Conservation (phyloP, 176 grass and related monocot genomes). For the Musa acuminata region DNA sequence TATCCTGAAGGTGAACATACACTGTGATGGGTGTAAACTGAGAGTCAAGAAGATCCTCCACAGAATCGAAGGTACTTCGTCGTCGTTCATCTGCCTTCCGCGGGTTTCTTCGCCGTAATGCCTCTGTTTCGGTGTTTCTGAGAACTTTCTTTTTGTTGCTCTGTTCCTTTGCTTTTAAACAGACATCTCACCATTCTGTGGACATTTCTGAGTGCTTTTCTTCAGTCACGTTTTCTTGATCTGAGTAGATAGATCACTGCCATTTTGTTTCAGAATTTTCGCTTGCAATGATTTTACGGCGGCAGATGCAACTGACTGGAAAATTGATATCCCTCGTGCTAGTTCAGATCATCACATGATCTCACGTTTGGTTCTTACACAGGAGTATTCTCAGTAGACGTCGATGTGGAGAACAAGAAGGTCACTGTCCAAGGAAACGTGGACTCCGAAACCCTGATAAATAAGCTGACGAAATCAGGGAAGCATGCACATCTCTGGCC, state of each 20-base stretch:
- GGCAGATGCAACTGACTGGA: background rate
- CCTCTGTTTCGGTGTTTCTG: background rate
- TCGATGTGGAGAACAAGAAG: constrained; percentile 86
- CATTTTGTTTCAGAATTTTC: background rate
- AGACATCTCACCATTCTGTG: background rate
- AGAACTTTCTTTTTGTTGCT: background rate
- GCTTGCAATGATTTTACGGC: background rate
- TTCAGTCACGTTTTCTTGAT: background rate
- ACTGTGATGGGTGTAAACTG: constrained; percentile 85
- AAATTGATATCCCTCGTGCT: too few relatives aligned
- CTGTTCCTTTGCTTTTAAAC: background rate
- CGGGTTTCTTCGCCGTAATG: too few relatives aligned
- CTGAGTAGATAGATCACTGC: background rate
- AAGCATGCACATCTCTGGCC: constrained; percentile 88
- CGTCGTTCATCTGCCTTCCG: too few relatives aligned
- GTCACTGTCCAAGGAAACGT: constrained; percentile 72
- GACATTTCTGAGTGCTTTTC: background rate
- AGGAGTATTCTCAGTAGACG: constrained; percentile 82
- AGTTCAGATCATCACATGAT: too few relatives aligned
- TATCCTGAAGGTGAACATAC: constrained; percentile 83
- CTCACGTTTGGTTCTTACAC: background rate
- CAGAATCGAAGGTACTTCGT: constrained; percentile 76
- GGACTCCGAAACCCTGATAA: constrained; percentile 54
- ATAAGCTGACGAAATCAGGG: constrained; percentile 72
- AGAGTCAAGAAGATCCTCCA: constrained; percentile 92